These are phyloP conservation scores for Candida smagusa DNA, from an alignment of 1,139 yeast species.

Conservation along the genomic window DNA sequence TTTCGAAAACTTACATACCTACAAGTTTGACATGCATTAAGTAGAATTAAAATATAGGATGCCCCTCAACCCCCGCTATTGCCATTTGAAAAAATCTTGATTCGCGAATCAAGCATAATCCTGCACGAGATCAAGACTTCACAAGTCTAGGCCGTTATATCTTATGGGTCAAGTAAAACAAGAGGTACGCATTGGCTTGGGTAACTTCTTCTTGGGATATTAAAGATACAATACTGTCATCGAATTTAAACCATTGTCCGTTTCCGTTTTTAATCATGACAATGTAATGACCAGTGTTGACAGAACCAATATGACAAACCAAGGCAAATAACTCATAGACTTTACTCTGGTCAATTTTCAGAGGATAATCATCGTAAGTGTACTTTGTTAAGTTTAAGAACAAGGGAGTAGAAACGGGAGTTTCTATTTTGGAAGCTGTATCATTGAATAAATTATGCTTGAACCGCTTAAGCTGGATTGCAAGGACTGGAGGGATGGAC, in stretches of 20 bases:
- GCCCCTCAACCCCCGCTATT: no score
- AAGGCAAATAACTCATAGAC: constrained; percentile 81
- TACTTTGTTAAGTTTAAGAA: constrained; percentile 69
- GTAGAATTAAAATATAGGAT: no score
- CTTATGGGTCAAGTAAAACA: constrained; percentile 68
- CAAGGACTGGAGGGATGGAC: constrained; percentile 70
- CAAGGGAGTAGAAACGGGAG: constrained; percentile 68
- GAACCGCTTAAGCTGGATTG: constrained; percentile 84
- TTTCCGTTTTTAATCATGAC: constrained; percentile 69
- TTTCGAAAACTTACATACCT: no score
- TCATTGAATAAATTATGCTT: constrained; percentile 62
- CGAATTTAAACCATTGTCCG: constrained; percentile 86
- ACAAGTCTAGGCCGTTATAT: constrained; percentile 8
- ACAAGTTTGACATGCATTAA: no score
- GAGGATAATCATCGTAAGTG: constrained; percentile 30
- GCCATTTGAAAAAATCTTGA: no score
- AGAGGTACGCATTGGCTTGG: constrained; percentile 69
- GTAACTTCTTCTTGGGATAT: constrained; percentile 64
- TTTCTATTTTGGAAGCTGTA: constrained; percentile 70
- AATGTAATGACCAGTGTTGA: constrained; percentile 92
- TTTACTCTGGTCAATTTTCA: constrained; percentile 25
- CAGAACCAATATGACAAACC: constrained; percentile 86
- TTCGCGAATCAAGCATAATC: no score
- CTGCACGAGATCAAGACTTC: no score
- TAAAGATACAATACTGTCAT: constrained; percentile 80